These are phyloP conservation scores for Lupinus albus DNA, from an alignment of 306 rosid species.

Conservation along the genomic window DNA sequence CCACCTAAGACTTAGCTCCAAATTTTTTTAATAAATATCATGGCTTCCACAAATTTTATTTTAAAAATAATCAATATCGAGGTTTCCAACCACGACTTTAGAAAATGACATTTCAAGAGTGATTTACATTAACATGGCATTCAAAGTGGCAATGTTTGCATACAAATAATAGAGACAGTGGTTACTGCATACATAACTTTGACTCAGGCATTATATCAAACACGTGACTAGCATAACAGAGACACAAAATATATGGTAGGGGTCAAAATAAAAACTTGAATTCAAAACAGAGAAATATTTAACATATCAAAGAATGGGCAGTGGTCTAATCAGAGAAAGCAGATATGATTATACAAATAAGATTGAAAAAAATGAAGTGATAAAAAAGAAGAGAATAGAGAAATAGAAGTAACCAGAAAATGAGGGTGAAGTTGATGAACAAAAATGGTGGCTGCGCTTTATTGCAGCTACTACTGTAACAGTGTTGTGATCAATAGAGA, in stretches of 20 bases:
- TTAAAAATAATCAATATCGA: no score
- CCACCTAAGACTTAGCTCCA: no score
- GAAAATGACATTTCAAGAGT: constrained; percentile 20
- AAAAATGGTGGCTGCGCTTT: no score
- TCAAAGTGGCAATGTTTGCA: background rate
- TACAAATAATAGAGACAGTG: background rate
- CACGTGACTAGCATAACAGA: constrained; percentile 15
- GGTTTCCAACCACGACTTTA: no score
- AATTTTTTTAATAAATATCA: no score
- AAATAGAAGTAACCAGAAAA: background rate
- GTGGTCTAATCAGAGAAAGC: background rate
- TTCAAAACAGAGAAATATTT: background rate
- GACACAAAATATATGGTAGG: background rate
- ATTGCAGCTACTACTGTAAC: background rate
- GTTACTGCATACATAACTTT: background rate
- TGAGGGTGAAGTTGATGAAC: background rate
- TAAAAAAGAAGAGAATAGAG: background rate
- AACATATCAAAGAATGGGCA: background rate
- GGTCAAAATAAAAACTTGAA: background rate
- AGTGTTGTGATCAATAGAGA: background rate
- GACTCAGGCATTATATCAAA: constrained; percentile 9
- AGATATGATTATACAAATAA: background rate
- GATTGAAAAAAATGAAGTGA: background rate
- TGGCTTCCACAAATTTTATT: no score
- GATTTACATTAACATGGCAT: background rate